These are phyloP conservation scores for Mycosarcoma mackinlayi DNA, from an alignment of 1,284 basidiomycete species.

Conservation along the genomic window DNA sequence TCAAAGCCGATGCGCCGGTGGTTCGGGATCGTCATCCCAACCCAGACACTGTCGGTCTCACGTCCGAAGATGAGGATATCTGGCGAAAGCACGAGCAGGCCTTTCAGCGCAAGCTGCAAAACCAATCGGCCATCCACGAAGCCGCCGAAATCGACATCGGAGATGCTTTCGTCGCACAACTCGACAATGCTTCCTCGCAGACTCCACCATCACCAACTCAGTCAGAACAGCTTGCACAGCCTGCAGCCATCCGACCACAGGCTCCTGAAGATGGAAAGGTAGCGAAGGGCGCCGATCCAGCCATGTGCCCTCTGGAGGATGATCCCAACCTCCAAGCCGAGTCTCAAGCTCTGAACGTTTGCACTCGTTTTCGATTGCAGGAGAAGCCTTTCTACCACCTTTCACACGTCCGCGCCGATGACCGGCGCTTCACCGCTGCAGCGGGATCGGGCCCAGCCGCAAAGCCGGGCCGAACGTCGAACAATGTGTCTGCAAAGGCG, in stretches of 20 bases:
- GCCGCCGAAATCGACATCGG: conserved; percentile 11
- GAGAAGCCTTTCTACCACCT: conserved; percentile 11
- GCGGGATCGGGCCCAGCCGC: neutral
- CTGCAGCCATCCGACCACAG: neutral
- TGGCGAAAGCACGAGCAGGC: conserved; percentile 50
- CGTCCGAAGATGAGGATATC: conserved; percentile 41
- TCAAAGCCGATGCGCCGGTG: neutral
- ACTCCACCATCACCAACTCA: neutral
- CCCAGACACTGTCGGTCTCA: conserved; percentile 13
- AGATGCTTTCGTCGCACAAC: conserved; percentile 1
- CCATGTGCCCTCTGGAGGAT: conserved; percentile 22
- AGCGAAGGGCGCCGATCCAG: neutral
- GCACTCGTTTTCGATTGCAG: conserved; percentile 8
- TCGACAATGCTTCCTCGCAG: conserved; percentile 8
- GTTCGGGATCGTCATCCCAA: neutral
- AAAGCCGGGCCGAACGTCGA: neutral
- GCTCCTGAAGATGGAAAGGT: neutral
- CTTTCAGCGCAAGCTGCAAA: conserved; percentile 39
- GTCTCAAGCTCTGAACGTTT: neutral
- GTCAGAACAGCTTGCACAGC: neutral
- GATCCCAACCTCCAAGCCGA: neutral
- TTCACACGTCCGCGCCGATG: neutral
- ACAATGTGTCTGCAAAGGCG: neutral
- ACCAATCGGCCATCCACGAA: conserved; percentile 18
- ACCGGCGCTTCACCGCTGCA: neutral